Base-by-base conservation (phyloP, 2,329 filamentous ascomycete genomes). In the Botrytis pseudocinerea region DNA sequence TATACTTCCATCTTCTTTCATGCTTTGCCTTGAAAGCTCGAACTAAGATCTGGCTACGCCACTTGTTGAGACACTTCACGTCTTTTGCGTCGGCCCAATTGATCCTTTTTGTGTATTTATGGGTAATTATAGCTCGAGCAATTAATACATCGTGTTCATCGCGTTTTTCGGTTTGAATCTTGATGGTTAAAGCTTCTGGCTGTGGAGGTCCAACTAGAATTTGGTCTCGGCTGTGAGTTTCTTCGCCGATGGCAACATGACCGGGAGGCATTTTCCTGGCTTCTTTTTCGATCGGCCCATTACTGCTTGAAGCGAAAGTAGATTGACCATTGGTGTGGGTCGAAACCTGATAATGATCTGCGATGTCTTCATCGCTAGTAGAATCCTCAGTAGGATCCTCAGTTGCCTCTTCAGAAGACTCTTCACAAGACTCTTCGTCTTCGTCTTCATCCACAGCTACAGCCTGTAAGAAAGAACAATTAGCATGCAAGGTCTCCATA, bases 61-160 rank as follows among this genome's bases (percentile, higher is more conserved):
- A 70, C 42, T 70, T 70, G 25, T 70, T 70, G 22, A 70, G 28
- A n/a, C 5, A 16, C 12, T n/a, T 61, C 14, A 70, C 32, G 1
- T 12, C 32, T 22, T 4, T 35, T 8, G 14, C 42, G n/a, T 42
- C 10, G 9, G 35, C 7, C 51, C 51, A 70, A 25, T 62, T 22
- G 20, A 70, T 28, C 25, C 32, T 16, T 9, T 18, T 22, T 25
- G 28, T 44, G 5, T 61, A 70, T 70, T 16, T 12, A 25, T 60
- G 40, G 22, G 20, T 35, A 16, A 61, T 38, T 1, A 4, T 61
- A 5, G 51, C 54, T 10, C 28, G 68, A 20, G 32, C 12, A 14
- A 10, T 28, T 18, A 62, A 22, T 20, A 44, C 40, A 14, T n/a
- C 25, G 7, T 61, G 35, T n/a, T 54, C n/a, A 44, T 70, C 54